phyloP scores from a whole-genome alignment of 306 rosid genomes.

The Corylus avellana region DNA sequence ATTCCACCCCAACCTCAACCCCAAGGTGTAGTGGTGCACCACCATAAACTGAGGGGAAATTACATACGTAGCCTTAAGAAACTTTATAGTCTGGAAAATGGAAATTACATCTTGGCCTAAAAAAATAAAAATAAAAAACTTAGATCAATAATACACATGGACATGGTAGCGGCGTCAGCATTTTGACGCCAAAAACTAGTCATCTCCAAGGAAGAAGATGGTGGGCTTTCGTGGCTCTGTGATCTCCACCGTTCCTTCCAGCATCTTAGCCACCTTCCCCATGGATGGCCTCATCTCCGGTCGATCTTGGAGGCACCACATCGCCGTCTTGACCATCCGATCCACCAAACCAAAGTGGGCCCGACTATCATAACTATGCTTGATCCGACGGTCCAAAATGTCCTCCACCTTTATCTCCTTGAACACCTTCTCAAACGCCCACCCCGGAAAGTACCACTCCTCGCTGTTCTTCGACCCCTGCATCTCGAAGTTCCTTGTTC shows the following conservation, averaged over 20 bases:
- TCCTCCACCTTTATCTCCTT: constrained; percentile 77
- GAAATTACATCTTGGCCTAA: too few relatives aligned
- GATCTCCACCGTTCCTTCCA: constrained; percentile 91
- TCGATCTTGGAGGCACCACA: constrained; percentile 90
- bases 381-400: constrained; percentile 64
- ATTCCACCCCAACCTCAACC: too few relatives aligned
- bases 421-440: constrained; percentile 88
- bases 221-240: constrained; percentile 75
- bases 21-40: too few relatives aligned
- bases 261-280: constrained; percentile 97
- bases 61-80: too few relatives aligned
- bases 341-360: constrained; percentile 63
- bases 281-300: constrained; percentile 87
- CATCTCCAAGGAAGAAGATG: constrained; percentile 59
- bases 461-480: constrained; percentile 57
- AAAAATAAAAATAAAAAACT: too few relatives aligned
- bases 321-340: constrained; percentile 86
- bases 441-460: constrained; percentile 80
- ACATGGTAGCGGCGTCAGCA: too few relatives aligned
- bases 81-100: too few relatives aligned
- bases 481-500: constrained; percentile 54
- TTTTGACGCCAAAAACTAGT: constrained; percentile 22
- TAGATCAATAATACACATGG: too few relatives aligned
- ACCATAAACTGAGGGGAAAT: too few relatives aligned
- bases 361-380: constrained; percentile 54